Evolutionary conservation across 2,329 filamentous ascomycete genomes (phyloP).

Genomic region (Ceratocystis lukuohia): DNA sequence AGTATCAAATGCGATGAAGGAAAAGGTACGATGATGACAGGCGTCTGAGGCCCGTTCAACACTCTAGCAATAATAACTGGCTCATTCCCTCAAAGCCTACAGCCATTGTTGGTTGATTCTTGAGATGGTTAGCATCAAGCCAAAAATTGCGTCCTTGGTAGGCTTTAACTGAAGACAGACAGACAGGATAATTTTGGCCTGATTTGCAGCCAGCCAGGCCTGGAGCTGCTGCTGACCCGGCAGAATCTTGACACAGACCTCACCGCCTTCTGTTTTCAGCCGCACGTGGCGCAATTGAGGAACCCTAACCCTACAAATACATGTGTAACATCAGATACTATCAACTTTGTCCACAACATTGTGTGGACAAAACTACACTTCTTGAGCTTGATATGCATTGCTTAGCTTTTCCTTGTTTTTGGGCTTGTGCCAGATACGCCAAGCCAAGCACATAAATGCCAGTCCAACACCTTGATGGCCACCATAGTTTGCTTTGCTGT

Average conservation of each 20-base stretch:
- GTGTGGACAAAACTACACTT: too few species aligned
- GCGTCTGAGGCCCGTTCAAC: slow-evolving; percentile 5
- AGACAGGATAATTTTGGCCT: not conserved
- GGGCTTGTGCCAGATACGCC: not conserved
- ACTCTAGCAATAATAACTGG: not conserved
- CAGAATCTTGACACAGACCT: not conserved
- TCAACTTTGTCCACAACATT: not conserved
- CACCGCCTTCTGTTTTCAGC: slow-evolving; percentile 3
- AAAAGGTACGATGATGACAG: not conserved
- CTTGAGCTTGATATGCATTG: not conserved
- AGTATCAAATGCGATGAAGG: not conserved
- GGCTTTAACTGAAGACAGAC: not conserved
- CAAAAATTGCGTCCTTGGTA: not conserved
- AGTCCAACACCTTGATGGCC: not conserved
- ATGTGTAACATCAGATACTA: not conserved
- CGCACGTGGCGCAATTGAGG: not conserved
- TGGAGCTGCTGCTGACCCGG: not conserved
- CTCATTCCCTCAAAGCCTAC: slow-evolving; percentile 1
- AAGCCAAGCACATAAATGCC: not conserved
- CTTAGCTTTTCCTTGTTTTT: not conserved
- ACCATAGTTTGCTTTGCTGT: not conserved
- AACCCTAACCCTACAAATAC: not conserved
- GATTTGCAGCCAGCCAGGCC: not conserved
- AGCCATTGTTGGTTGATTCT: not conserved
- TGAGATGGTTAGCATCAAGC: not conserved